These are phyloP conservation scores for Russula sp. DNA, from an alignment of 768 basidiomycete species.

Conservation along the genomic window DNA sequence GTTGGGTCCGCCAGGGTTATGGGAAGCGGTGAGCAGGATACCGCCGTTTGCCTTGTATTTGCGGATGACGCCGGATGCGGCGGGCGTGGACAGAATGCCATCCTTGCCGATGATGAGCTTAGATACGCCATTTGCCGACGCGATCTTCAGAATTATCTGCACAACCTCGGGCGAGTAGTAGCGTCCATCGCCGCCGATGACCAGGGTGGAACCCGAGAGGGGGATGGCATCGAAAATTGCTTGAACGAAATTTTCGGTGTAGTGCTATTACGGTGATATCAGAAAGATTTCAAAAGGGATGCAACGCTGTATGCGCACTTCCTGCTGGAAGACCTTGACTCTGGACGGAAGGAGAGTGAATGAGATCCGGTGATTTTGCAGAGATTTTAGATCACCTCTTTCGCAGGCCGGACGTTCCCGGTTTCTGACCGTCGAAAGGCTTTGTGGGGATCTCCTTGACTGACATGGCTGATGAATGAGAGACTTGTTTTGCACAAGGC, in stretches of 20 bases:
- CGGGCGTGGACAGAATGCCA: conserved; percentile 91
- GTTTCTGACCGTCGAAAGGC: conserved; percentile 91
- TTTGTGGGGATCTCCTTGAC: conserved; percentile 71
- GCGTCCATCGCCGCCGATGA: conserved; percentile 96
- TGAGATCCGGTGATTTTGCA: not conserved
- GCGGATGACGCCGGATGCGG: conserved; percentile 91
- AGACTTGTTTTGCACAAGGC: not conserved
- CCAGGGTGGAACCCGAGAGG: conserved; percentile 71
- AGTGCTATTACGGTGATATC: conserved; percentile 46
- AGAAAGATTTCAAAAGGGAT: conserved; percentile 20
- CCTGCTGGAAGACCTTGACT: conserved; percentile 97
- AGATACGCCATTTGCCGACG: conserved; percentile 86
- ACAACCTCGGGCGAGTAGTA: conserved; percentile 82
- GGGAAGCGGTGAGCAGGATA: conserved; percentile 92
- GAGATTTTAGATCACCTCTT: conserved; percentile 58
- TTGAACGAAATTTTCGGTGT: conserved; percentile 98
- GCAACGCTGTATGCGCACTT: conserved; percentile 41
- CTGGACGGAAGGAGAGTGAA: conserved; percentile 33
- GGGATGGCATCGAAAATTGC: conserved; percentile 89
- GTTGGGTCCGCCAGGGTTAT: conserved; percentile 98
- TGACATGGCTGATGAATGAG: conserved; percentile 31
- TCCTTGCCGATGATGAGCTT: conserved; percentile 92
- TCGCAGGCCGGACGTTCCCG: conserved; percentile 94
- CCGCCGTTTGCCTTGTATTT: conserved; percentile 96
- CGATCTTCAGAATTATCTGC: conserved; percentile 89